A percentile compares a stretch with the other conserved stretches of the same genome.
Conservation (phyloP, 306 rosid species). For the Prunus padus region DNA sequence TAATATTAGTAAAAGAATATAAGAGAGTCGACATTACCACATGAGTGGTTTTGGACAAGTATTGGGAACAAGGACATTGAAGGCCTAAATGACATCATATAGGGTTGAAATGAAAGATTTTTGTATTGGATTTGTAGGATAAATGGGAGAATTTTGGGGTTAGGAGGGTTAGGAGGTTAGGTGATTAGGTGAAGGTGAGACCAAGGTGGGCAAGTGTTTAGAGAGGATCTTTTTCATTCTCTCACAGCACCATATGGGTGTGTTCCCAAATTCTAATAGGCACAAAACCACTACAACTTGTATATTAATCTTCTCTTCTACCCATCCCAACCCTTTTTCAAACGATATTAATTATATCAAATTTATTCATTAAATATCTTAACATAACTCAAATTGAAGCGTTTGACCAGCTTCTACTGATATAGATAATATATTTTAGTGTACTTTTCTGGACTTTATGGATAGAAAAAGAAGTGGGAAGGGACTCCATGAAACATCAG, state of each 20-base stretch:
- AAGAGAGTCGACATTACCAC: constrained; percentile 46
- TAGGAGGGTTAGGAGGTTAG: constrained; percentile 4
- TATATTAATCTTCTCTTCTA: constrained; percentile 6
- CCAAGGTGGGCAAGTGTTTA: constrained; percentile 25
- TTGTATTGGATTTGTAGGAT: constrained; percentile 14
- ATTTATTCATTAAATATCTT: too few species aligned
- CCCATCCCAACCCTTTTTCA: too few species aligned
- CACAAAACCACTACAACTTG: constrained; percentile 32
- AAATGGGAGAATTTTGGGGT: constrained; percentile 18
- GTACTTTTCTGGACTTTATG: too few species aligned
- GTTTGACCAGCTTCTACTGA: too few species aligned
- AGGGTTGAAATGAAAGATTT: constrained; percentile 22
- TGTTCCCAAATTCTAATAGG: constrained; percentile 31
- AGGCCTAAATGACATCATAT: constrained; percentile 30
- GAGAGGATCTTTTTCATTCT: constrained; percentile 38
- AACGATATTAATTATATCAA: too few species aligned
- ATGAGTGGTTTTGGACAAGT: constrained; percentile 40
- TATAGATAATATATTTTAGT: too few species aligned
- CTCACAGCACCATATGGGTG: constrained; percentile 28
- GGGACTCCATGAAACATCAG: too few species aligned
- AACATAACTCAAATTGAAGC: too few species aligned
- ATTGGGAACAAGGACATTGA: constrained; percentile 40
- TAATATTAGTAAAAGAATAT: background rate
- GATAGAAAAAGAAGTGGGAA: too few species aligned
- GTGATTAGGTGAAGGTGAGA: constrained; percentile 17